Conservation (phyloP, 768 basidiomycete genomes). For the Termitomyces sp. region DNA sequence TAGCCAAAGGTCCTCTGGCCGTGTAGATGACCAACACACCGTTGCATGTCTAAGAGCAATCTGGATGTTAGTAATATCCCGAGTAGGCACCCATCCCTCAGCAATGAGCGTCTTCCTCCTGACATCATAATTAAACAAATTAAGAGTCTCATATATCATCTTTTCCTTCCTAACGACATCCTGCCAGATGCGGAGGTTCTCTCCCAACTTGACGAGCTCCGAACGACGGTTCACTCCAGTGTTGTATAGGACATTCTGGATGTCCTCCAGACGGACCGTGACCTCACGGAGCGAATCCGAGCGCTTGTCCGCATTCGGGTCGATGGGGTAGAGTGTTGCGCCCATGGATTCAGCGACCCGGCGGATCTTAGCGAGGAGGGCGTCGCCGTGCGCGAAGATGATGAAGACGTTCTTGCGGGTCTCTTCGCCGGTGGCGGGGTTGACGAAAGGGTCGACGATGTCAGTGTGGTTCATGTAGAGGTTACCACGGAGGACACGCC, state of each 20-base stretch:
- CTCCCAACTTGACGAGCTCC: slow-evolving; percentile 83
- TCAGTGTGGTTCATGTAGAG: slow-evolving; percentile 99
- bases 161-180: slow-evolving; percentile 96
- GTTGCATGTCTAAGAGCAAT: slow-evolving; percentile 86
- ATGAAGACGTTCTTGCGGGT: slow-evolving; percentile 99
- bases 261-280: slow-evolving; percentile 82
- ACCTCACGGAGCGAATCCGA: slow-evolving; percentile 88
- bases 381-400: slow-evolving; percentile 96
- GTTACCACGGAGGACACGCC: slow-evolving; percentile 97
- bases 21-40: slow-evolving; percentile 33
- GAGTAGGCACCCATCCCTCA: slow-evolving; percentile 95
- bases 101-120: slow-evolving; percentile 93
- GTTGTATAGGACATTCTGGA: slow-evolving; percentile 85
- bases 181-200: slow-evolving; percentile 85
- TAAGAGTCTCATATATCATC: slow-evolving; percentile 92
- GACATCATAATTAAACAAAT: slow-evolving; percentile 93
- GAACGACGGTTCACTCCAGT: slow-evolving; percentile 79
- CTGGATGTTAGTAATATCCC: slow-evolving; percentile 87
- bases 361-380: slow-evolving; percentile 92
- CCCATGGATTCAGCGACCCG: slow-evolving; percentile 99
- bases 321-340: slow-evolving; percentile 94
- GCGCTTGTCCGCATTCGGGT: slow-evolving; percentile 90
- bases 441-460: slow-evolving; percentile 89
- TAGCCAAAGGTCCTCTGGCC: neutral
- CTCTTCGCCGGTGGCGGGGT: slow-evolving; percentile 78